These are phyloP conservation scores for Gossypium arboreum DNA, from an alignment of 345 rosid genomes.

Conservation along the genomic window DNA sequence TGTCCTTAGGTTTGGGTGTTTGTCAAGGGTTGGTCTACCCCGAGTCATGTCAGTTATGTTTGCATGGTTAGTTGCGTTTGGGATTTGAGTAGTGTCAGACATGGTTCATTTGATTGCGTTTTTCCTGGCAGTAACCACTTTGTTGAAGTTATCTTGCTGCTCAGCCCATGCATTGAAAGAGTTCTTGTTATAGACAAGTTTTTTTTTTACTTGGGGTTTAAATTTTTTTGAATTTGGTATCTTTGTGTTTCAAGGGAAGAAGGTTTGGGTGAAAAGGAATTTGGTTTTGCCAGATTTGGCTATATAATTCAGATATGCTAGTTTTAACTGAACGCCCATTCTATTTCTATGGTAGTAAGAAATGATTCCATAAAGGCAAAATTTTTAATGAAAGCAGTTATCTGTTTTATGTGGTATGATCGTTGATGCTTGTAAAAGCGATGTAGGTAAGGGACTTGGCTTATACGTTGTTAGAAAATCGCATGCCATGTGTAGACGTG, in stretches of 20 bases:
- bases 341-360: neutral
- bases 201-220: neutral
- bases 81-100: neutral
- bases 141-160: neutral
- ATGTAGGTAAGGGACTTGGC: neutral
- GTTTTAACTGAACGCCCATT: neutral
- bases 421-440: neutral
- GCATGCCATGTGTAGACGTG: neutral
- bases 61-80: conserved; percentile 28
- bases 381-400: neutral
- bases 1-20: conserved; percentile 27
- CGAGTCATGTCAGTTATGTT: conserved; percentile 27
- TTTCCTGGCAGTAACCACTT: neutral
- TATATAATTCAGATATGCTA: neutral
- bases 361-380: neutral
- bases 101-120: neutral
- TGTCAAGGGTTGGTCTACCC: conserved; percentile 28
- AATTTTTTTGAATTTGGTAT: conserved; percentile 7
- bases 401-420: neutral
- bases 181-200: neutral
- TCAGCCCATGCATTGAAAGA: neutral
- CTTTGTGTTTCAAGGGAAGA: neutral
- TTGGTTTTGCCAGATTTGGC: neutral
- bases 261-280: neutral
- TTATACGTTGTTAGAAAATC: neutral